Percentiles rank a stretch among this genome's conserved stretches.
Evolutionary conservation across 75 land plant genomes (phyloP).

Genomic region (Isoetes taiwanensis): DNA sequence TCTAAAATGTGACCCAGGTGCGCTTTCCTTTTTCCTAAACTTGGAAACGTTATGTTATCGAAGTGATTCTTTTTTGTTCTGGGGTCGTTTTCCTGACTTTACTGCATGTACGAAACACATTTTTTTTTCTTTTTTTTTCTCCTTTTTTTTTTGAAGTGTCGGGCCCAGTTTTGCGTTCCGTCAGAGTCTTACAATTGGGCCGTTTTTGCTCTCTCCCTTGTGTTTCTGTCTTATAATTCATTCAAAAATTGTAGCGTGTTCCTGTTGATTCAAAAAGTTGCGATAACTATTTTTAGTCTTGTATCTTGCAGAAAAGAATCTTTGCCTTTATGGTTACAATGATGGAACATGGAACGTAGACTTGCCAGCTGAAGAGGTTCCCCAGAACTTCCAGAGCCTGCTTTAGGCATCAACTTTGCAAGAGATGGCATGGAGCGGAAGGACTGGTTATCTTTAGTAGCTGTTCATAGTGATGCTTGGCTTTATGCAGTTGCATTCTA

Average conservation of each 20-base stretch:
- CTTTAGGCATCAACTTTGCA: conserved; percentile 83
- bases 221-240: too few relatives aligned
- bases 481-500: conserved; percentile 73
- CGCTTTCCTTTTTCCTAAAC: not conserved
- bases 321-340: conserved; percentile 10
- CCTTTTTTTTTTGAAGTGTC: not conserved
- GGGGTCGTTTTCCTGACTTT: not conserved
- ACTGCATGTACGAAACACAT: not conserved
- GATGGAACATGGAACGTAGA: conserved; percentile 6
- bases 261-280: too few relatives aligned
- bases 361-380: not conserved
- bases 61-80: not conserved
- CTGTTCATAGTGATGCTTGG: conserved; percentile 94
- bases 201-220: too few relatives aligned
- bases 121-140: not conserved
- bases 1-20: conserved; percentile 73
- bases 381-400: conserved; percentile 80
- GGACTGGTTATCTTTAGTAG: conserved; percentile 79
- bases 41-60: too few relatives aligned
- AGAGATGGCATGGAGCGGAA: conserved; percentile 79
- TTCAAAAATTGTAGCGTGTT: too few relatives aligned
- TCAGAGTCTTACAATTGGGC: too few relatives aligned
- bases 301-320: too few relatives aligned
- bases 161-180: too few relatives aligned
- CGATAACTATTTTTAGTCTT: too few relatives aligned